phyloP scores from a whole-genome alignment of 768 basidiomycete species.

The Leccinum aurantiacum region DNA sequence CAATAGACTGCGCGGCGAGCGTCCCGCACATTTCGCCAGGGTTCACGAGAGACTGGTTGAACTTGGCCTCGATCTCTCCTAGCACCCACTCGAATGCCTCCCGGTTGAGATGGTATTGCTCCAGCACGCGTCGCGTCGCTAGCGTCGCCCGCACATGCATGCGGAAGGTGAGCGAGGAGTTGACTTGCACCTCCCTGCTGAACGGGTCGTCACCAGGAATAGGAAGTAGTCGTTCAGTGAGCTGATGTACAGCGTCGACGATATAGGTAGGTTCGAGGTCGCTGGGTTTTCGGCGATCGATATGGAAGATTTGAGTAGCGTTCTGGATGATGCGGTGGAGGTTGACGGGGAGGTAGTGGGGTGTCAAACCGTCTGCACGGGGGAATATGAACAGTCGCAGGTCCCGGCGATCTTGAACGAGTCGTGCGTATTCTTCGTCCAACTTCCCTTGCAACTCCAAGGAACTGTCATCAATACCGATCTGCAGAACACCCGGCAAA shows the following conservation, averaged over 20 bases:
- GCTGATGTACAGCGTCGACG: conserved; percentile 71
- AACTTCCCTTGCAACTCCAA: conserved; percentile 79
- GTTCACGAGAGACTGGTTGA: conserved; percentile 89
- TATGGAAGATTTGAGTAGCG: conserved; percentile 94
- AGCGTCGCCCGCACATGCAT: conserved; percentile 93
- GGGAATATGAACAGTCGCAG: conserved; percentile 87
- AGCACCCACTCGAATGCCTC: conserved; percentile 99
- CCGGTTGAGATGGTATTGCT: conserved; percentile 81
- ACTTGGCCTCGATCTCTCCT: conserved; percentile 92
- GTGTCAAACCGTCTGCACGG: conserved; percentile 62
- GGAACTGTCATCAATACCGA: conserved; percentile 84
- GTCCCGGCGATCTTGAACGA: conserved; percentile 70
- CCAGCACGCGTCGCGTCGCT: conserved; percentile 82
- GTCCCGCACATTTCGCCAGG: conserved; percentile 99
- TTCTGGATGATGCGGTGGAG: conserved; percentile 95
- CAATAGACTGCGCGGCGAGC: conserved; percentile 96
- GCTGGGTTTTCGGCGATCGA: conserved; percentile 89
- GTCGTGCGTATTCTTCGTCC: conserved; percentile 72
- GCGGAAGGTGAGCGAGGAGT: conserved; percentile 88
- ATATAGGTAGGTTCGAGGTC: conserved; percentile 90
- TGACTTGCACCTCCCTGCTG: conserved; percentile 75
- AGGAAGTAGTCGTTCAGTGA: conserved; percentile 77
- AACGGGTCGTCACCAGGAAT: conserved; percentile 84
- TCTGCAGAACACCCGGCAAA: conserved; percentile 74
- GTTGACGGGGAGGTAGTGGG: conserved; percentile 93